Evolutionary conservation across 2,329 filamentous ascomycete species (phyloP).

Genomic region (Microascus cirrosus): DNA sequence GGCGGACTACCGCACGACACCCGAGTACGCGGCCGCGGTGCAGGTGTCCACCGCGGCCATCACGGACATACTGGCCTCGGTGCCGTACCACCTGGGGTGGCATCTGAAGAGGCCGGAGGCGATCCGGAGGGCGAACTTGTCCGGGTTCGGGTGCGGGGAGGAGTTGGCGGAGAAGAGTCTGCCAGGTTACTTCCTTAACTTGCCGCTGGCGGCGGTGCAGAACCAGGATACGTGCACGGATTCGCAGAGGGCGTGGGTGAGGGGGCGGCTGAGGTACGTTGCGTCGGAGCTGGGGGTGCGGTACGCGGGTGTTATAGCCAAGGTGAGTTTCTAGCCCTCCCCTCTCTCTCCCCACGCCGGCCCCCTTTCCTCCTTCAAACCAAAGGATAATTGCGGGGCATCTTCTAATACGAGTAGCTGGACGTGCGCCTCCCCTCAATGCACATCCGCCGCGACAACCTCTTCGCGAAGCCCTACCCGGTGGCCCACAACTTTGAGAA

Average conservation of each 20-base stretch:
- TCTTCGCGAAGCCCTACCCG: conserved; percentile 32
- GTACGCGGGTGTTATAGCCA: conserved; percentile 42
- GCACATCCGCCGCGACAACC: conserved; percentile 43
- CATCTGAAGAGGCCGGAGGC: conserved; percentile 33
- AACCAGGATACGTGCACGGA: conserved; percentile 50
- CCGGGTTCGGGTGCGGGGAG: conserved; percentile 36
- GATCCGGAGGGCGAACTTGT: conserved; percentile 25
- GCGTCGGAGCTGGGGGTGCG: conserved; percentile 44
- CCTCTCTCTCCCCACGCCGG: too few species aligned
- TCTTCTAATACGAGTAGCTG: conserved; percentile 24
- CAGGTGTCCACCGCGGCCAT: conserved; percentile 40
- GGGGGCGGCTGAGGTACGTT: conserved; percentile 42
- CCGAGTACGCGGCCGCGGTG: conserved; percentile 46
- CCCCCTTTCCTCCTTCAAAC: not conserved
- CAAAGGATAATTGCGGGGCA: not conserved
- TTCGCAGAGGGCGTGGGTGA: conserved; percentile 42
- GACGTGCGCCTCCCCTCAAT: conserved; percentile 50
- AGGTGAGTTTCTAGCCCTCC: conserved; percentile 26
- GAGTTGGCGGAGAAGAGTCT: conserved; percentile 40
- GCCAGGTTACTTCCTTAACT: conserved; percentile 47
- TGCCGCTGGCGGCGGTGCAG: conserved; percentile 43
- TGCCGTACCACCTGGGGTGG: conserved; percentile 53
- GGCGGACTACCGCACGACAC: conserved; percentile 50
- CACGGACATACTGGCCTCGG: conserved; percentile 46
- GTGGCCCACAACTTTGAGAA: conserved; percentile 31